These are phyloP conservation scores for Coemansia sp. DNA, from an alignment of 192 early-diverging fungal genomes.

Conservation along the genomic window DNA sequence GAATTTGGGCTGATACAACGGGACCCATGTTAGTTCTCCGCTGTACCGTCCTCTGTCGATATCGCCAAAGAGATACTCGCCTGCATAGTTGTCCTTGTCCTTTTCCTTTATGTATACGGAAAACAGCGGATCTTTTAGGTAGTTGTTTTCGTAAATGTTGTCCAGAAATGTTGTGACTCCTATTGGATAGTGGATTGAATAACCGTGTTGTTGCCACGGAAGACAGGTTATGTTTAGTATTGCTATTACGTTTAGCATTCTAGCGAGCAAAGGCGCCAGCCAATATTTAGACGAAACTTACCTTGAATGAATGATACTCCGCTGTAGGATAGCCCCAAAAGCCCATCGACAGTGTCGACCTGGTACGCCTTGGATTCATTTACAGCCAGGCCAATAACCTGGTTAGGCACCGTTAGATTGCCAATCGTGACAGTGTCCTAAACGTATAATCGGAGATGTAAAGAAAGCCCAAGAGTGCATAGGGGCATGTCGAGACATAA, in stretches of 20 bases:
- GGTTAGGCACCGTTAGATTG: slow-evolving; percentile 56
- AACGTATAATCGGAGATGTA: not conserved
- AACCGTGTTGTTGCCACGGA: too few species aligned
- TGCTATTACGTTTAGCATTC: not conserved
- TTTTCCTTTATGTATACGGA: slow-evolving; percentile 64
- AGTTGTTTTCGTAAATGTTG: slow-evolving; percentile 56
- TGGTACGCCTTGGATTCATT: slow-evolving; percentile 58
- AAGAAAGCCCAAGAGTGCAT: not conserved
- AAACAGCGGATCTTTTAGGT: slow-evolving; percentile 64
- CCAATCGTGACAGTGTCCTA: slow-evolving; percentile 61
- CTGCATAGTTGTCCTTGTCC: slow-evolving; percentile 51
- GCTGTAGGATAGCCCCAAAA: slow-evolving; percentile 66
- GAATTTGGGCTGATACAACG: slow-evolving; percentile 54
- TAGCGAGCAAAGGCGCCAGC: not conserved
- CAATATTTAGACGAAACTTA: slow-evolving; percentile 6
- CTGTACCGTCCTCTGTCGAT: slow-evolving; percentile 53
- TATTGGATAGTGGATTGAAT: slow-evolving; percentile 6
- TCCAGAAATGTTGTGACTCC: slow-evolving; percentile 56
- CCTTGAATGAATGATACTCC: slow-evolving; percentile 55
- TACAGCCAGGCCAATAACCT: slow-evolving; percentile 63
- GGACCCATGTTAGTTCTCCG: slow-evolving; percentile 58
- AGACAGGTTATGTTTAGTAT: not conserved
- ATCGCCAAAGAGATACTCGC: slow-evolving; percentile 63
- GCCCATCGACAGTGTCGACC: slow-evolving; percentile 63
- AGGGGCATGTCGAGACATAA: not conserved